Evolutionary conservation across 805 yeast genomes (phyloP).

Genomic region (Saccharomycopsis malanga): DNA sequence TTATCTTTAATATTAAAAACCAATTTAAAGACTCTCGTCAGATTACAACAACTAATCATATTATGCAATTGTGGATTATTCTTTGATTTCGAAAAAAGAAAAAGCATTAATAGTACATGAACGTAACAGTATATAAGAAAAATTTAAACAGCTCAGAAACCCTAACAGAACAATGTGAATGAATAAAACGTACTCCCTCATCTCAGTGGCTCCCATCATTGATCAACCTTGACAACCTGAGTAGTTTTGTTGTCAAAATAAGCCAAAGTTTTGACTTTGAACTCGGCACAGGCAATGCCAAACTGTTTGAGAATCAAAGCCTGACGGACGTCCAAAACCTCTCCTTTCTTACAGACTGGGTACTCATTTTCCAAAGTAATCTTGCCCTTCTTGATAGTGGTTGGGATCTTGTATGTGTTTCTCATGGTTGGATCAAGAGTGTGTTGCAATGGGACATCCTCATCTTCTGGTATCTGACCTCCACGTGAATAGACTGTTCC

Average conservation of each 20-base stretch:
- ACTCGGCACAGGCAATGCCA: slow-evolving; percentile 91
- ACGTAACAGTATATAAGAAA: too few relatives aligned
- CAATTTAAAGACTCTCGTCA: too few relatives aligned
- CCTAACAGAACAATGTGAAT: too few relatives aligned
- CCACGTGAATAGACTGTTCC: slow-evolving; percentile 94
- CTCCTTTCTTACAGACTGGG: slow-evolving; percentile 74
- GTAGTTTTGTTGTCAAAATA: slow-evolving; percentile 63
- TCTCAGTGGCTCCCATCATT: too few relatives aligned
- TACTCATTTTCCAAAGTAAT: slow-evolving; percentile 69
- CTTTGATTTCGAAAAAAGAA: too few relatives aligned
- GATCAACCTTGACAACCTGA: slow-evolving; percentile 5
- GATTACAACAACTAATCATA: too few relatives aligned
- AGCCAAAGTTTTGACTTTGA: slow-evolving; percentile 73
- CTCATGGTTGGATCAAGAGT: slow-evolving; percentile 91
- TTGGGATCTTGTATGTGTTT: slow-evolving; percentile 84
- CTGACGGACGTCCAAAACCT: slow-evolving; percentile 78
- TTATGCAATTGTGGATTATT: too few relatives aligned
- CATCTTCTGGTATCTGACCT: slow-evolving; percentile 83
- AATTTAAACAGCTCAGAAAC: too few relatives aligned
- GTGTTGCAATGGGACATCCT: slow-evolving; percentile 95
- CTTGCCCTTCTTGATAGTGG: slow-evolving; percentile 84
- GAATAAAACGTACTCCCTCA: too few relatives aligned
- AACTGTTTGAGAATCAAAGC: slow-evolving; percentile 89
- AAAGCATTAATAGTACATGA: too few relatives aligned
- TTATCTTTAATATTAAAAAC: too few relatives aligned